These are phyloP conservation scores for Coleophoma crateriformis DNA, from an alignment of 2,329 filamentous ascomycete species.

Conservation along the genomic window DNA sequence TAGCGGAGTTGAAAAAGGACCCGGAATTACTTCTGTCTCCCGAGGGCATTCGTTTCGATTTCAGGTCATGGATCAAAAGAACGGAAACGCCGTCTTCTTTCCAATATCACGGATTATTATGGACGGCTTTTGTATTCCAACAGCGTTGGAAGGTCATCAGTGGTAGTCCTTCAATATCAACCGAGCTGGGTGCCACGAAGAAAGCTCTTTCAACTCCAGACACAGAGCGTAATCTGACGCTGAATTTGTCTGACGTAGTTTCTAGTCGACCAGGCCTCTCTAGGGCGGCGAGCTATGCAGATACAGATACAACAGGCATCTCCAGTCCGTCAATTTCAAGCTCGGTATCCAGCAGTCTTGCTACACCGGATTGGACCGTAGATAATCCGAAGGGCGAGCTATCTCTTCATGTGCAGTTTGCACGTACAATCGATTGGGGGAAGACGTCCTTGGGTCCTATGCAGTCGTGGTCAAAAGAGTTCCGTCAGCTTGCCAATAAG, in stretches of 20 bases:
- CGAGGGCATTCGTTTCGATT: constrained; percentile 44
- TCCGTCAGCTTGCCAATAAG: constrained; percentile 72
- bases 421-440: constrained; percentile 66
- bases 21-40: constrained; percentile 12
- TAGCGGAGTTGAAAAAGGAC: constrained; percentile 5
- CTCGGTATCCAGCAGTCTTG: neutral
- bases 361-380: constrained; percentile 69
- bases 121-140: constrained; percentile 64
- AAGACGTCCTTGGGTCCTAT: constrained; percentile 69
- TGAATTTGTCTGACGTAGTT: neutral
- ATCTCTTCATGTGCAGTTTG: constrained; percentile 65
- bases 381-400: constrained; percentile 56
- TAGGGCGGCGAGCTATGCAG: neutral
- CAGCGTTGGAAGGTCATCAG: constrained; percentile 63
- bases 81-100: constrained; percentile 38
- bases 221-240: neutral
- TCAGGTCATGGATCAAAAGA: constrained; percentile 61
- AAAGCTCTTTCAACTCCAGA: constrained; percentile 14
- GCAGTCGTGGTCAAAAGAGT: constrained; percentile 62
- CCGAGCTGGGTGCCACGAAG: neutral
- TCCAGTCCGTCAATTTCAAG: neutral
- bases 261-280: neutral
- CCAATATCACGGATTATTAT: constrained; percentile 56
- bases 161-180: constrained; percentile 32
- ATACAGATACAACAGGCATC: too few species aligned